Evolutionary conservation across 164 flowering plant genomes (phyloP).

Genomic region (Annona squamosa): DNA sequence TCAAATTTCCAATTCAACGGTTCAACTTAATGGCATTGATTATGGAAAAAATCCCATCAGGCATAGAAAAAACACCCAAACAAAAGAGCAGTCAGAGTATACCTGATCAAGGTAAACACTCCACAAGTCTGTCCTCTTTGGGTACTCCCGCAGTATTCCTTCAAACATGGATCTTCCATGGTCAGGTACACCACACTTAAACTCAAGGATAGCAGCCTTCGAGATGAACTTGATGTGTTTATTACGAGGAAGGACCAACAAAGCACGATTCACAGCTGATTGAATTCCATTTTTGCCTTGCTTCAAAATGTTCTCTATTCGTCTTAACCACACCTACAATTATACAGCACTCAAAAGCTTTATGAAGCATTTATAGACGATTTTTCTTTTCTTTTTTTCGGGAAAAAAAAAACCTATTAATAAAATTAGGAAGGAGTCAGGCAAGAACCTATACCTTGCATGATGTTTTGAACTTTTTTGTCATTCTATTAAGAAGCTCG

Average conservation of each 20-base stretch:
- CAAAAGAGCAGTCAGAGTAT: background rate
- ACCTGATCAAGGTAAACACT: conserved; percentile 88
- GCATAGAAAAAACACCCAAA: background rate
- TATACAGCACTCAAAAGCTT: background rate
- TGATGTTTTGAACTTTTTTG: conserved; percentile 69
- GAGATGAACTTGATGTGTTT: conserved; percentile 78
- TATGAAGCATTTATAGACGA: background rate
- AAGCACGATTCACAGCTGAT: conserved; percentile 52
- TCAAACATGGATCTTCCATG: conserved; percentile 85
- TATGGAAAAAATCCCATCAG: background rate
- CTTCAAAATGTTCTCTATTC: conserved; percentile 42
- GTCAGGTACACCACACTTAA: conserved; percentile 76
- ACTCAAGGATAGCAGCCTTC: conserved; percentile 72
- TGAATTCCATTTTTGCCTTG: conserved; percentile 53
- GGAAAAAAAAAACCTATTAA: background rate
- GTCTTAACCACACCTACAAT: conserved; percentile 73
- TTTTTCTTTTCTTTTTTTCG: background rate
- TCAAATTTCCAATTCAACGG: too few relatives aligned
- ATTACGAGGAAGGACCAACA: conserved; percentile 55
- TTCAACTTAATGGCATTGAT: background rate
- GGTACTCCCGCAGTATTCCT: conserved; percentile 68
- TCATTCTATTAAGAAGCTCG: conserved; percentile 75
- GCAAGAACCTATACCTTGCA: conserved; percentile 48
- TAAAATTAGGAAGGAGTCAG: background rate
- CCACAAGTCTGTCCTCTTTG: conserved; percentile 93